Evolutionary conservation across 2,329 filamentous ascomycete genomes (phyloP), one percentile per base, ranked within the genome.

Genomic region (Bisporella sp.): DNA sequence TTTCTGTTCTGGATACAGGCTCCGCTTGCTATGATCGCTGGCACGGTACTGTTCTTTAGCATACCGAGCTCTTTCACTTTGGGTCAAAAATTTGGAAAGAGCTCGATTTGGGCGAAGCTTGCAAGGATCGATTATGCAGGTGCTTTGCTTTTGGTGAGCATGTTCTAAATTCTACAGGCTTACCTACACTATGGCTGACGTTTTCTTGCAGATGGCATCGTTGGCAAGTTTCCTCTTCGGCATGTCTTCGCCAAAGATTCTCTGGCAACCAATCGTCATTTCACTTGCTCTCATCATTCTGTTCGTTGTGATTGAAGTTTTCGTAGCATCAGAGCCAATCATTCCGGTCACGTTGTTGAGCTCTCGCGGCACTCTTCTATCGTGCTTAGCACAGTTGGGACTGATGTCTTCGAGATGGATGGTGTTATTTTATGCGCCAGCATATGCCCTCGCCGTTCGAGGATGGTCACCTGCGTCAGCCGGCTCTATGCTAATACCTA

Each of bases 401-500:
- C 78, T 89, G 64, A 92, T 95, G 87, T 82, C 87, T 63, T 77
- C 85, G 2, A 83, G 89, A 51, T 95, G 88, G 89, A 77, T 76
- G 5, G 76, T 95, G 2, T 73, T 95, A 6, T 93, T 90, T 71
- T 95, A 89, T 68, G 78, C 84, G 0, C 89, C 89, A 0, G 81
- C 89, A 41, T 91, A 89, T 60, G 85, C 87, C 33, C 81, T 93
- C 51, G 85, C 87, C 4, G 84, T 93, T 1, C 80, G 84, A 2
- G 79, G 79, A 49, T 85, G 85, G 71, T 69, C 76, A 1, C 84
- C 87, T 0, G 84, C 86, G 1, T 72, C 79, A 1, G 85, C 87
- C 2, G 89, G 89, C 3, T 77, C 85, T 4, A 84, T 92, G 35
- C 76, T 95, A 5, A 79, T 95, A 44, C 88, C 89, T 0, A 93